These are phyloP conservation scores for Boletus vermiculosoides DNA, from an alignment of 768 basidiomycete species.

Conservation along the genomic window DNA sequence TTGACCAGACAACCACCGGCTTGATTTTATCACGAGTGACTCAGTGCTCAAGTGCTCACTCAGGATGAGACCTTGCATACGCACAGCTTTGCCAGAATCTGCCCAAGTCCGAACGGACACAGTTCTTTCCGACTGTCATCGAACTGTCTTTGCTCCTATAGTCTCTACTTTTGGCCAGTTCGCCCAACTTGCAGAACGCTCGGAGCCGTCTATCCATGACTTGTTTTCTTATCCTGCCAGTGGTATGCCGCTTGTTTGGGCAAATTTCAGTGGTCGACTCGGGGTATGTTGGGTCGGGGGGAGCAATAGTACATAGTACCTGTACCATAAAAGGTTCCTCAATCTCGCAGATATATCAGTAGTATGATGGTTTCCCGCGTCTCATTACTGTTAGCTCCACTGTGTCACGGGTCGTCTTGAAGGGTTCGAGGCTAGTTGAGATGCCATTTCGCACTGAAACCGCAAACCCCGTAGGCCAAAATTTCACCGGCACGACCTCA, in stretches of 20 bases:
- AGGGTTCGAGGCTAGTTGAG: background rate
- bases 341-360: background rate
- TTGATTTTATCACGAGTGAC: background rate
- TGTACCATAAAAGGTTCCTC: background rate
- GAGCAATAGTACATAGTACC: background rate
- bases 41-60: background rate
- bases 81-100: background rate
- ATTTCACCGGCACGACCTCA: background rate
- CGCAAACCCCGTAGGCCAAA: background rate
- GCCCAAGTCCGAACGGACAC: background rate
- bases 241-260: background rate
- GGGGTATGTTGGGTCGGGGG: background rate
- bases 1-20: background rate
- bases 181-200: background rate
- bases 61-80: background rate
- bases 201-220: background rate
- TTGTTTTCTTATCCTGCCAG: background rate
- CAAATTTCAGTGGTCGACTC: background rate
- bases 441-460: too few relatives aligned
- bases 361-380: background rate
- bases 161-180: background rate
- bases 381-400: too few relatives aligned
- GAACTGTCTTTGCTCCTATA: background rate
- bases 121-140: background rate
- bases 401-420: background rate